phyloP scores from a whole-genome alignment of 169 alveolate species.

The Haemoproteus tartakovskyi region DNA sequence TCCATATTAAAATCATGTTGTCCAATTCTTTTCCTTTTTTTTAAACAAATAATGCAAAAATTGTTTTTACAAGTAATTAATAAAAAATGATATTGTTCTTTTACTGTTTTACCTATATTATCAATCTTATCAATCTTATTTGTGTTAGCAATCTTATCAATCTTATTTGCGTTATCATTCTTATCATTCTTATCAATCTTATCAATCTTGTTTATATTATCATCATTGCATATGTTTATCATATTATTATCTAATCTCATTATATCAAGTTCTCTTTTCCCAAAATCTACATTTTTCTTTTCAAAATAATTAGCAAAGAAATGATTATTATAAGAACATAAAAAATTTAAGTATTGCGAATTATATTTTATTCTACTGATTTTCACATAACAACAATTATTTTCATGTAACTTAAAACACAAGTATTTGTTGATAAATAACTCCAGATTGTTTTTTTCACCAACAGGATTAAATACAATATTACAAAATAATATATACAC shows the following conservation, averaged over 20 bases:
- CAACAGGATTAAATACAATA: not conserved
- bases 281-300: not conserved
- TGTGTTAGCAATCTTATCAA: too few relatives aligned
- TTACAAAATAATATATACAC: constrained; percentile 12
- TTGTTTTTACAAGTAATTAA: constrained; percentile 24
- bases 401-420: constrained; percentile 12
- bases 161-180: too few relatives aligned
- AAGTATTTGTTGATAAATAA: constrained; percentile 7
- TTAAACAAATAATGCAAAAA: constrained; percentile 6
- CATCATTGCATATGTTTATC: too few relatives aligned
- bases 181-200: too few relatives aligned
- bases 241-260: too few relatives aligned
- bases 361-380: constrained; percentile 9
- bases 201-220: too few relatives aligned
- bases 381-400: not conserved
- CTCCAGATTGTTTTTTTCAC: constrained; percentile 3
- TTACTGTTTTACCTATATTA: too few relatives aligned
- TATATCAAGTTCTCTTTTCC: not conserved
- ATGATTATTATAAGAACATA: not conserved
- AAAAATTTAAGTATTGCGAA: constrained; percentile 3
- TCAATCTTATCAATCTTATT: too few relatives aligned
- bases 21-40: constrained; percentile 5
- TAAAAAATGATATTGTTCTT: constrained; percentile 4
- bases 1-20: not conserved
- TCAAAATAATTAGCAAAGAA: not conserved